Percentiles rank a stretch among this genome's conserved stretches.
Evolutionary conservation across 2,329 filamentous ascomycete species (phyloP).

Genomic region (Cladosporium sp.): DNA sequence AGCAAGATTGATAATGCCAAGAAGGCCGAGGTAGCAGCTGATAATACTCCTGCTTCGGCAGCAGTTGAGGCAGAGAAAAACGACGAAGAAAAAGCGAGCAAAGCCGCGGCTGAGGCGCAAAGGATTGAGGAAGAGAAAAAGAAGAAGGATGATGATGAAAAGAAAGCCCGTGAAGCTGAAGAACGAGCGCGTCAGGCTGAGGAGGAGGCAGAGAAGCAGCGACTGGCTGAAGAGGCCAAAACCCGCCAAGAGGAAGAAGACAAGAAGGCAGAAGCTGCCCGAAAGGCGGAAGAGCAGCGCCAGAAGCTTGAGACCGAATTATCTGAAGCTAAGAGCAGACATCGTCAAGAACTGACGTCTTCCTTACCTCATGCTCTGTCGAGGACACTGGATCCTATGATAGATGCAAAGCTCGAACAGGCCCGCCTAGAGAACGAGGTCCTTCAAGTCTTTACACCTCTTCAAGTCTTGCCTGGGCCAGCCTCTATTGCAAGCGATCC

Average conservation of each 20-base stretch:
- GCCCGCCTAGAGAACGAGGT: slow-evolving; percentile 15
- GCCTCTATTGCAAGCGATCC: slow-evolving; percentile 14
- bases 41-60: neutral
- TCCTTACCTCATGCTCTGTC: slow-evolving; percentile 22
- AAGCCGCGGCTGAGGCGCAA: slow-evolving; percentile 19
- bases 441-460: slow-evolving; percentile 22
- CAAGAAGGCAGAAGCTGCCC: slow-evolving; percentile 23
- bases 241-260: slow-evolving; percentile 17
- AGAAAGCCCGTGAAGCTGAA: slow-evolving; percentile 10
- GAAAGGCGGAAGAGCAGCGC: slow-evolving; percentile 24
- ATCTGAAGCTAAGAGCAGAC: slow-evolving; percentile 16
- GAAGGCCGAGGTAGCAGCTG: neutral
- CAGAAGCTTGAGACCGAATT: slow-evolving; percentile 13
- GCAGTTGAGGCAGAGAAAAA: slow-evolving; percentile 11
- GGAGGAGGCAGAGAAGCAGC: slow-evolving; percentile 15
- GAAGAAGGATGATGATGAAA: slow-evolving; percentile 17
- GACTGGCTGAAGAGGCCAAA: slow-evolving; percentile 16
- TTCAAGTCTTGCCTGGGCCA: slow-evolving; percentile 19
- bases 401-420: slow-evolving; percentile 15
- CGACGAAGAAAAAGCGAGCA: slow-evolving; percentile 22
- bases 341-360: slow-evolving; percentile 20
- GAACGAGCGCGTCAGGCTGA: slow-evolving; percentile 16
- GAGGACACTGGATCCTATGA: slow-evolving; percentile 19
- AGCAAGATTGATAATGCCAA: slow-evolving; percentile 13
- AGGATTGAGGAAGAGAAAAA: slow-evolving; percentile 20